Conservation (phyloP, 2,329 filamentous ascomycete species). For the Fusarium hainanense region DNA sequence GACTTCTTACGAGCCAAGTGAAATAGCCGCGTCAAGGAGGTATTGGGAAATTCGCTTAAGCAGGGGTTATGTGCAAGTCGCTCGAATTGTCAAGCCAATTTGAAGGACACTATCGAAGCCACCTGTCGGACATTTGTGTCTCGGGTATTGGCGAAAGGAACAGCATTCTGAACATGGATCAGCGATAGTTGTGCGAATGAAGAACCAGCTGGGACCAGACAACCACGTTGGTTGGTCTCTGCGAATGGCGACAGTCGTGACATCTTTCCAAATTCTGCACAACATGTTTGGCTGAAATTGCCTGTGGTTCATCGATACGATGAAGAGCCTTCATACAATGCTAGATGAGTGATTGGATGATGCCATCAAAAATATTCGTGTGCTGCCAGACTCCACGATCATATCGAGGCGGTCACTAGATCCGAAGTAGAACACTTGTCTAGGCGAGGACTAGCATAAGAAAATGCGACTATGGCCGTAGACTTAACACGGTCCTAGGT, state of each 20-base stretch:
- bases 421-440: constrained; percentile 2
- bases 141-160: constrained; percentile 34
- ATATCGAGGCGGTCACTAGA: constrained; percentile 15
- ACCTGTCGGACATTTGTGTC: constrained; percentile 35
- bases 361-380: not conserved
- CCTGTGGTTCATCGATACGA: not conserved
- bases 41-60: constrained; percentile 16
- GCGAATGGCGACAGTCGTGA: not conserved
- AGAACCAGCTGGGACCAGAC: not conserved
- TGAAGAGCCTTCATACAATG: not conserved
- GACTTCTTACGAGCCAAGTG: constrained; percentile 16
- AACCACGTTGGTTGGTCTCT: constrained; percentile 1
- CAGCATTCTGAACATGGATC: constrained; percentile 16
- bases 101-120: constrained; percentile 17
- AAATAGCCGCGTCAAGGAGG: constrained; percentile 24
- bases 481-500: constrained; percentile 8
- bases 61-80: constrained; percentile 29
- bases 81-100: constrained; percentile 22
- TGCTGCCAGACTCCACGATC: not conserved
- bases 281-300: not conserved
- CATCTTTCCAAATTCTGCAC: not conserved
- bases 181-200: constrained; percentile 29
- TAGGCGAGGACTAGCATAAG: constrained; percentile 1
- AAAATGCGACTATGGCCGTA: constrained; percentile 7
- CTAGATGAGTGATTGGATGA: not conserved